phyloP scores from a whole-genome alignment of 2,329 filamentous ascomycete species.

The Beauveria varroae region DNA sequence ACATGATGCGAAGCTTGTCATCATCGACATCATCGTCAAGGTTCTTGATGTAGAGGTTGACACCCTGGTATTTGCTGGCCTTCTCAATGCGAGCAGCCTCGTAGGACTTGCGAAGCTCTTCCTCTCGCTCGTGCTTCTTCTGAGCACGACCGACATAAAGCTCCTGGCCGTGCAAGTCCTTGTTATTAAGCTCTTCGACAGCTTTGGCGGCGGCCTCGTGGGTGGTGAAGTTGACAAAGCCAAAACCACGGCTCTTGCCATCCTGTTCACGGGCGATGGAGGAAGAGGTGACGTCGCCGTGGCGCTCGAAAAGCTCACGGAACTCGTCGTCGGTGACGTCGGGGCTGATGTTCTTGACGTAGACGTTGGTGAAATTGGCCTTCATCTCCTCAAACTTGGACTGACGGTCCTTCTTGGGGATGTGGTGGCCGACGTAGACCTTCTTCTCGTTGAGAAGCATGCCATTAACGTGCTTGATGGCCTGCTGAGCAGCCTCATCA shows the following conservation, averaged over 20 bases:
- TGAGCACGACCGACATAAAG: slow-evolving; percentile 97
- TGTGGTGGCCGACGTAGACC: slow-evolving; percentile 98
- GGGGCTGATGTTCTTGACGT: slow-evolving; percentile 92
- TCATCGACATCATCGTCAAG: slow-evolving; percentile 94
- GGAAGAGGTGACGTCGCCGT: slow-evolving; percentile 89
- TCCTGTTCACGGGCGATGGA: slow-evolving; percentile 84
- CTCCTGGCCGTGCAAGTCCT: slow-evolving; percentile 88
- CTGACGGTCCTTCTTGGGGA: slow-evolving; percentile 99
- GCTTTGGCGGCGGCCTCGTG: slow-evolving; percentile 81
- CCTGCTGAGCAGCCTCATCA: slow-evolving; percentile 89
- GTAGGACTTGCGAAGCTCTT: slow-evolving; percentile 98
- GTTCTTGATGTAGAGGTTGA: slow-evolving; percentile 99
- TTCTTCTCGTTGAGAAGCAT: slow-evolving; percentile 99
- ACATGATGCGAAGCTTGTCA: slow-evolving; percentile 93
- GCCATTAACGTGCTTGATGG: slow-evolving; percentile 99
- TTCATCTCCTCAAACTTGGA: slow-evolving; percentile 99
- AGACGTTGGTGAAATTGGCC: slow-evolving; percentile 99
- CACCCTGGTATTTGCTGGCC: slow-evolving; percentile 97
- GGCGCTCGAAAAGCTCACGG: slow-evolving; percentile 85
- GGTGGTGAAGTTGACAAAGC: slow-evolving; percentile 91
- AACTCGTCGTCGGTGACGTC: slow-evolving; percentile 92
- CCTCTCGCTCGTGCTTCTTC: slow-evolving; percentile 99
- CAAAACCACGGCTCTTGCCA: slow-evolving; percentile 90
- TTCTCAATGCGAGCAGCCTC: slow-evolving; percentile 97
- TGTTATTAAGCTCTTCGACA: slow-evolving; percentile 86